A percentile compares a stretch with the other conserved stretches of the same genome.
These are phyloP conservation scores for Candida labiduridarum DNA, from an alignment of 1,139 yeast species.

Conservation along the genomic window DNA sequence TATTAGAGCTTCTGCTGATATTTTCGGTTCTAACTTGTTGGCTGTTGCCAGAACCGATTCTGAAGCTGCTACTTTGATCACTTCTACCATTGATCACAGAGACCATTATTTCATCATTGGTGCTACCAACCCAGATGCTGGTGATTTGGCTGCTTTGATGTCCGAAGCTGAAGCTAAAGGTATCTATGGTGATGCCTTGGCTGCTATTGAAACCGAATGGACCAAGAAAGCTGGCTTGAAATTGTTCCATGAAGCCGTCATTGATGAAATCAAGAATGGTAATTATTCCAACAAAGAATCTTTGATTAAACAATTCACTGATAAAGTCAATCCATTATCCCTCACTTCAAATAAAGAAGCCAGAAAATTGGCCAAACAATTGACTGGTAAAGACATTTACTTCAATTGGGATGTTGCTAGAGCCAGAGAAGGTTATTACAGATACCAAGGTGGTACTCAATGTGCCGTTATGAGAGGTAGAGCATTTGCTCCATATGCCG, in stretches of 20 bases:
- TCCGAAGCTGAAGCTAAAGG: constrained; percentile 80
- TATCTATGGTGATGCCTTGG: constrained; percentile 68
- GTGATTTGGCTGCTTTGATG: constrained; percentile 77
- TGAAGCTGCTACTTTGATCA: constrained; percentile 93
- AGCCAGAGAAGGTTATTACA: constrained; percentile 96
- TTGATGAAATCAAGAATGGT: constrained; percentile 75
- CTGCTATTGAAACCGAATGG: constrained; percentile 83
- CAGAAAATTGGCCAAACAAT: constrained; percentile 69
- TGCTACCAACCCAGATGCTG: constrained; percentile 80
- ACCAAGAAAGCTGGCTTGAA: constrained; percentile 78
- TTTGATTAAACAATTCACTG: constrained; percentile 66
- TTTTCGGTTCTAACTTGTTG: constrained; percentile 82
- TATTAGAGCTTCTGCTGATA: constrained; percentile 94
- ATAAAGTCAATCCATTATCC: constrained; percentile 73
- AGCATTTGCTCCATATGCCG: constrained; percentile 94
- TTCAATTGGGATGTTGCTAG: constrained; percentile 97
- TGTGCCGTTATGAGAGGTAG: constrained; percentile 98
- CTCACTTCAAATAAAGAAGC: constrained; percentile 81
- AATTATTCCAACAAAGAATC: constrained; percentile 62
- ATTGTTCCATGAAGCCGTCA: constrained; percentile 89
- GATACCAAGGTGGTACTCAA: constrained; percentile 95
- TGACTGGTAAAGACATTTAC: constrained; percentile 82
- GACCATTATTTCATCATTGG: constrained; percentile 94
- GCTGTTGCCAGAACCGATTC: constrained; percentile 96
- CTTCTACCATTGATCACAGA: constrained; percentile 91